These are phyloP conservation scores for Linnemannia exigua DNA, from an alignment of 192 early-diverging fungal species.

Conservation along the genomic window DNA sequence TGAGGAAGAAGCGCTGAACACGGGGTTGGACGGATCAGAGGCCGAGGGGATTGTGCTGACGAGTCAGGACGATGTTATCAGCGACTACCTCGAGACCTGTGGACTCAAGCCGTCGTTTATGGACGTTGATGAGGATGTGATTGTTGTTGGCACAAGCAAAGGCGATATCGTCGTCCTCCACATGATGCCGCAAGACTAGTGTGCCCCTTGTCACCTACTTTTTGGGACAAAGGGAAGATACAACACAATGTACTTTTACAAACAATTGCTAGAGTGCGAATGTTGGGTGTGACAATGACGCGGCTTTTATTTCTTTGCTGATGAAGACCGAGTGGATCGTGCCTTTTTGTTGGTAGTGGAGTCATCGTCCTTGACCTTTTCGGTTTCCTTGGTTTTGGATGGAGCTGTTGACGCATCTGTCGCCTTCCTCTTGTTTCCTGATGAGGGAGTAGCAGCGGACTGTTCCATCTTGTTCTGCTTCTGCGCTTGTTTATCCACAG, in stretches of 20 bases:
- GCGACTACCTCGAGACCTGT: conserved; percentile 34
- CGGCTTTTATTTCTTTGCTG: background rate
- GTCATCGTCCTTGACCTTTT: background rate
- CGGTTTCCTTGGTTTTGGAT: background rate
- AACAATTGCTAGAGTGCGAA: no score
- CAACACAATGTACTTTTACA: background rate
- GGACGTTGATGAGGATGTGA: conserved; percentile 51
- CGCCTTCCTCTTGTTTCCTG: background rate
- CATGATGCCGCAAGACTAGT: conserved; percentile 35
- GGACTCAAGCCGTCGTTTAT: conserved; percentile 54
- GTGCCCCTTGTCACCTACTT: background rate
- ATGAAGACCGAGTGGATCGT: background rate
- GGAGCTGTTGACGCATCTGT: background rate
- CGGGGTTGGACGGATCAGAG: background rate
- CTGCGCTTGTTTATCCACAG: background rate
- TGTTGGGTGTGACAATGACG: background rate
- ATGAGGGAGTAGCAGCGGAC: background rate
- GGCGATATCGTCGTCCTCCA: conserved; percentile 45
- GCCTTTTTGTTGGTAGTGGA: background rate
- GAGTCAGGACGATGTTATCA: conserved; percentile 24
- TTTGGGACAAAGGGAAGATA: background rate
- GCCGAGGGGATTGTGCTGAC: conserved; percentile 31
- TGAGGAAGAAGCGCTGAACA: background rate
- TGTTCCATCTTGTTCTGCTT: no score
- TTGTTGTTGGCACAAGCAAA: conserved; percentile 53